Evolutionary conservation across 768 basidiomycete species (phyloP), one percentile per base, ranked within the genome.

Genomic region (Pholiota conissans): DNA sequence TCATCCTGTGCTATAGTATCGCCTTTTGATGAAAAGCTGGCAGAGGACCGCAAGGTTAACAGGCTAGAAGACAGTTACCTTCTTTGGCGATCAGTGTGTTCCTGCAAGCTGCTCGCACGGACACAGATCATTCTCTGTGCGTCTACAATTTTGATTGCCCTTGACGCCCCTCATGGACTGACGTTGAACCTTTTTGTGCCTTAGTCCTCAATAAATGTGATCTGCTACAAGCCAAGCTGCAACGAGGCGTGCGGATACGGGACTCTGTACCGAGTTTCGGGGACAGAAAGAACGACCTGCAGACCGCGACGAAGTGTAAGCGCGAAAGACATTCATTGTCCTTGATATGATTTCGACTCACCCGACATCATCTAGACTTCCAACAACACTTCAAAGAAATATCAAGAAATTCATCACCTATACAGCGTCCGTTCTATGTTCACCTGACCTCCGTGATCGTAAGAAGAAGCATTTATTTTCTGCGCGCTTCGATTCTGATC

Each of bases 311-410:
- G 47, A 81, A 80, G 76, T 93, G 91, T 89, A 58, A 46, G 86
- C 74, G n/a, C 8, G 24, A 4, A 13, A 13, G 45, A 48, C 52
- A 42, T 34, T 49, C 49, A 22, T n/a, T 54, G 49, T 30, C 26
- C 50, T 54, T 28, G 16, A 8, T 29, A 5, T 26, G 11, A 13
- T 14, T 24, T 34, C 18, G 35, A 5, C 47, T 26, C 8, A 37
- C 8, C 3, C 29, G 30, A 20, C 22, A 10, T 49, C 27, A 8
- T 11, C 22, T 27, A 92, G 90, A 91, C 69, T 90, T 93, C 71
- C 85, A 87, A 62, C 83, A 86, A 57, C 89, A 91, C 66, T 91
- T 93, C 71, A 89, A 83, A 66, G 90, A 91, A 52, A 87, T 90
- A 34, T 78, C 80, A 46, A 84, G 80, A 60, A 76, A 79, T 42